These are phyloP conservation scores for Ensete ventricosum DNA, from an alignment of 176 grass and related monocot genomes.

Conservation along the genomic window DNA sequence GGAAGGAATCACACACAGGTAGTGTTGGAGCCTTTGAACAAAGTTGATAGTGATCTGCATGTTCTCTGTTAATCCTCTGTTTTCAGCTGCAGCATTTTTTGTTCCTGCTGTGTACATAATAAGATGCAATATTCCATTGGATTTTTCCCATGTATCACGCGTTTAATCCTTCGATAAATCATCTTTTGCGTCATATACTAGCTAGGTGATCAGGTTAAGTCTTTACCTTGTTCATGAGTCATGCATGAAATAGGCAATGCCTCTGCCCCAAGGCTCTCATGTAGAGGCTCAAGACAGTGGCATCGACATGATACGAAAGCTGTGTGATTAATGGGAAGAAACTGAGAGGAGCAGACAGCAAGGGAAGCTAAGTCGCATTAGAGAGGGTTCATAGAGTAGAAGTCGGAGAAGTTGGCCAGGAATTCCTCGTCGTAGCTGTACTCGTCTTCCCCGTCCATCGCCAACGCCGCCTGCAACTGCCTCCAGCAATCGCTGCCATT, in stretches of 20 bases:
- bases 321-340: background rate
- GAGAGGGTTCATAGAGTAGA: conserved; percentile 26
- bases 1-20: background rate
- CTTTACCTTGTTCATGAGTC: background rate
- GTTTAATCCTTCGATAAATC: too few relatives aligned
- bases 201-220: background rate
- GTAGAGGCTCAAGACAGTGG: background rate
- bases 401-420: conserved; percentile 52
- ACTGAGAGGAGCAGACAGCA: background rate
- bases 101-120: too few relatives aligned
- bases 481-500: conserved; percentile 12
- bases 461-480: conserved; percentile 11
- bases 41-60: background rate
- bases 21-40: background rate
- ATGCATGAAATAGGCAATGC: background rate
- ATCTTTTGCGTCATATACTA: background rate
- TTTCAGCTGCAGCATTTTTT: too few relatives aligned
- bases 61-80: background rate
- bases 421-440: conserved; percentile 32
- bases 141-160: too few relatives aligned
- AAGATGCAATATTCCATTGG: too few relatives aligned
- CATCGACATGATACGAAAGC: background rate
- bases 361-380: too few relatives aligned
- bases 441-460: conserved; percentile 9
- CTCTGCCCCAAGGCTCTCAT: background rate